Evolutionary conservation across 1,139 yeast genomes (phyloP), one percentile per base, ranked within the genome.

Genomic region (Blastobotrys proliferans): DNA sequence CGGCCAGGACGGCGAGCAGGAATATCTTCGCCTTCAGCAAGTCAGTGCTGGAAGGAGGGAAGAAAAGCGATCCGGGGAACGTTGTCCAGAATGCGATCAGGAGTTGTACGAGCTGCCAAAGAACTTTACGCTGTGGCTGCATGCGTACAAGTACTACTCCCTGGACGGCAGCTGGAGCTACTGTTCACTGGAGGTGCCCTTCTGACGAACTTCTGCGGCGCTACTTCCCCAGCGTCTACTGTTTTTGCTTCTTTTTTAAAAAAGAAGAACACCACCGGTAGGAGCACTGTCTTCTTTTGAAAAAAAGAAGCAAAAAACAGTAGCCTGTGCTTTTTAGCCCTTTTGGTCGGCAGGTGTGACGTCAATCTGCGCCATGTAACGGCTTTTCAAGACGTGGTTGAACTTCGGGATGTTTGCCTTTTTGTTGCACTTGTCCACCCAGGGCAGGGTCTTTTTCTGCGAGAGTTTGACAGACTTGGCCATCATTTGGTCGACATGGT

Each of bases 21-120:
- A 22, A 2, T 35, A 17, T 28, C 28, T 9, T 28, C 17, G 13
- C 20, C 19, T 22, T 26, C 38, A 28, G 32, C 26, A 31, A 13
- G 32, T 18, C 10, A 31, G 32, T 19, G 18, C 6, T 8, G 38
- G 29, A 19, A 28, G 22, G 19, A 24, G 43, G 17, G 25, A 26
- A 17, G 90, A 82, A 58, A 64, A 73, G 21, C 21, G 13, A 6
- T 27, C 61, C 79, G 78, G 76, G 2, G 70, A 74, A 35, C 54
- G 56, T 16, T 92, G 97, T 59, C 69, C 69, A 0, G 73, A 69
- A 1, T 88, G 97, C 58, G 79, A 75, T 1, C 67, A 80, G 13
- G 83, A 79, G n/a, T 62, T 86, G n/a, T 88, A 84, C 57, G 72
- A 86, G 1, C 95, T 87, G 51, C 96, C 97, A 1, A 81, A 82